Evolutionary conservation across 2,329 filamentous ascomycete species (phyloP).

Genomic region (Blumeria graminis): DNA sequence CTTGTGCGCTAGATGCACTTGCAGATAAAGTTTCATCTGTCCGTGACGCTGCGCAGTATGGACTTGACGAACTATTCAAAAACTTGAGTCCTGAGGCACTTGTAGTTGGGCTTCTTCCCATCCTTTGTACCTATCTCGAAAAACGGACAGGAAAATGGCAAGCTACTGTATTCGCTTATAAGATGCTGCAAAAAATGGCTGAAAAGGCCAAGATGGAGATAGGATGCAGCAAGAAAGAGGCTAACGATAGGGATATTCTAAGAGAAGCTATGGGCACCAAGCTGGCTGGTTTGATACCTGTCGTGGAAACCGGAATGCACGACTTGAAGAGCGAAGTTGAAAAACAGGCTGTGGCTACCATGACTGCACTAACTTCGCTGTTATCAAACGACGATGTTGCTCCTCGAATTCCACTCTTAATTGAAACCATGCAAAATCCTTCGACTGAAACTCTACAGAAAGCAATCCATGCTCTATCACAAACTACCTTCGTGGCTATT

Average conservation of each 20-base stretch:
- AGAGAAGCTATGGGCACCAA: constrained; percentile 76
- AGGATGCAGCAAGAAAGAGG: constrained; percentile 57
- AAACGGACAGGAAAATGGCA: constrained; percentile 93
- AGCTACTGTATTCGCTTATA: constrained; percentile 67
- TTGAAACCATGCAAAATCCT: constrained; percentile 89
- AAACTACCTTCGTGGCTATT: constrained; percentile 94
- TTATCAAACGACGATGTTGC: constrained; percentile 93
- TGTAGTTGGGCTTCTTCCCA: constrained; percentile 59
- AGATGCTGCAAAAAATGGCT: constrained; percentile 76
- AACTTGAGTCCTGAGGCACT: constrained; percentile 62
- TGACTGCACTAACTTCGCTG: constrained; percentile 72
- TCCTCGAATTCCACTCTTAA: constrained; percentile 70
- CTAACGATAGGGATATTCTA: constrained; percentile 68
- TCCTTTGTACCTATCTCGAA: constrained; percentile 48
- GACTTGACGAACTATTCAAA: constrained; percentile 66
- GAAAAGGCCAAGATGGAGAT: constrained; percentile 76
- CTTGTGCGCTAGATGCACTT: constrained; percentile 56
- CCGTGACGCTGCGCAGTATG: constrained; percentile 80
- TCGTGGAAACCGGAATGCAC: constrained; percentile 86
- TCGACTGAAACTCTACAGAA: constrained; percentile 75
- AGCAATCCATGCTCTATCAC: constrained; percentile 85
- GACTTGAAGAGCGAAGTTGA: constrained; percentile 74
- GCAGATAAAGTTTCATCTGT: constrained; percentile 79
- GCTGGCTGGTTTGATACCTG: constrained; percentile 66
- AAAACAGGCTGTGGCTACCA: constrained; percentile 79